Base-by-base conservation (phyloP, 2,329 filamentous ascomycete genomes). In the Emydomyces testavorans region DNA sequence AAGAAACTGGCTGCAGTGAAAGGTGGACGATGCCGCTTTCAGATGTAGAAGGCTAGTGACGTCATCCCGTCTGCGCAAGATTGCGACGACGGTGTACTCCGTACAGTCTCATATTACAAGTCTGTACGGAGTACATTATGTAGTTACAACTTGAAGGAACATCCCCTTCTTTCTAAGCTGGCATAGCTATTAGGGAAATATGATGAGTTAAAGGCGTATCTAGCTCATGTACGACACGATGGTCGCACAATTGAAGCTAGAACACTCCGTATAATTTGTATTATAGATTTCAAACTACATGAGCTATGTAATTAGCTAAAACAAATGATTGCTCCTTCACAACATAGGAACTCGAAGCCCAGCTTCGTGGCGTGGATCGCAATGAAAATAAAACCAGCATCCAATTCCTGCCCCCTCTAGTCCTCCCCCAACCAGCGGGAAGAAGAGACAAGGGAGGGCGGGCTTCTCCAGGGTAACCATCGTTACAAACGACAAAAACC, bases 311-410 rank as follows among this genome's bases (percentile, higher is more conserved):
- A n/a, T n/a, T 51, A 47, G 37, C 24, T 32, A 47, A 47, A 35
- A 48, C 42, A 46, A 26, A 40, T 42, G 28, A 35, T 46, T 38
- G 32, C 16, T 35, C 36, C 5, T 20, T 43, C 31, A 32, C 29
- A 48, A 40, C 5, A 43, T 26, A 32, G 18, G 28, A 21, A 44
- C 24, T 52, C 62, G 56, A 60, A 70, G 68, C 66, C 52, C 60
- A 62, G 64, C 62, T 65, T 62, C 62, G 48, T 39, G 11, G 40
- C 23, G 41, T 26, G 46, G n/a, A 35, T 24, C 36, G 24, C 23
- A 45, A 44, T 20, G 15, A 37, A 29, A 41, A n/a, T 23, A 53
- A 48, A 51, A 53, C 63, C 72, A 68, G 73, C 73, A 76, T 74
- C 73, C 52, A 57, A 64, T 74, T 74, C 72, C 66, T 64, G 60